Base-by-base conservation (phyloP, 2,329 filamentous ascomycete species). In the Fusarium nanum region DNA sequence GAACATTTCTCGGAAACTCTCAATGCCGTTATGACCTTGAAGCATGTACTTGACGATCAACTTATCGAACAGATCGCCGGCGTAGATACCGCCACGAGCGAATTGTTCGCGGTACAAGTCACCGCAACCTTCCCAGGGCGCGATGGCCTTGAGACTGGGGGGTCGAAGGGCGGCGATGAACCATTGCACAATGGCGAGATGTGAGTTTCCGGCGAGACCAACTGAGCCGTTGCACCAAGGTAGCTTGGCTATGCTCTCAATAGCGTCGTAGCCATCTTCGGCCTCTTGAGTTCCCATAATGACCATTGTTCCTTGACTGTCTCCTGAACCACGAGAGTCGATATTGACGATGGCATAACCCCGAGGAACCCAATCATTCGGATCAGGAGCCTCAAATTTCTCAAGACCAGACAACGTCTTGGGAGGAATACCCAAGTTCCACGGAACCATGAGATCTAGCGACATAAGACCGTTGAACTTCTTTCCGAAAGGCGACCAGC, bases 1-100 rank as follows among this genome's bases (percentile, higher is more conserved):
- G 16, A 50, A 64, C 61, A 64, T 64, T 0, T 58, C 50, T 7
- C 61, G 60, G 22, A 64, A 64, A 4, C 61, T 64, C n/a, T 64
- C 61, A 0, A 64, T 58, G 0, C 60, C 61, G 0, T 5, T 41
- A 7, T 64, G 28, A 0, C 61, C 61, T 34, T 64, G 61, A 2
- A 64, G 55, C 60, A 64, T 64, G 2, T 64, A 64, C 22, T 64
- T 64, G 5, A 64, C 37, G 1, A 64, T 64, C 0, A 64, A 22
- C 10, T 64, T 58, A 0, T 64, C 61, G 3, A 64, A 64, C 0
- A 64, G 6, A 3, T 64, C 61, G 0, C 60, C 60, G 0, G 61
- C 60, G 6, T 64, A 64, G 0, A 64, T 64, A 1, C 61, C 61
- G 0, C 61, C 61, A 0, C 60, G 50, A 0, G 61, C 61, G 1